A percentile compares a stretch with the other conserved stretches of the same genome.
Conservation (phyloP, 2,329 filamentous ascomycete species). For the Emergomyces pasteurianus region DNA sequence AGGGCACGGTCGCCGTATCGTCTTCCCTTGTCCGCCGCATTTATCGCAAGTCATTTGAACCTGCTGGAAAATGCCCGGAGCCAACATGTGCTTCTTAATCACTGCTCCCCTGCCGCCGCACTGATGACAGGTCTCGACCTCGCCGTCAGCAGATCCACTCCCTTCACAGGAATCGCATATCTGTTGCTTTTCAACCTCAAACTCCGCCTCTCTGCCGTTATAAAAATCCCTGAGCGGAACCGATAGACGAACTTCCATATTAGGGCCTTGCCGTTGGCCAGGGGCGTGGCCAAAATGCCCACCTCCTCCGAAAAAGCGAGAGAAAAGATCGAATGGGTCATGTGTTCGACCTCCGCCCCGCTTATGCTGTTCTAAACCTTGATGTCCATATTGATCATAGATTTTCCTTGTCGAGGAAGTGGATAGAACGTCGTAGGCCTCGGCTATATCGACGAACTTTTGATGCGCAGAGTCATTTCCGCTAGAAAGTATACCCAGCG, state of each 20-base stretch:
- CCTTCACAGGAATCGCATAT: slow-evolving; percentile 90
- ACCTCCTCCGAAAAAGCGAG: slow-evolving; percentile 85
- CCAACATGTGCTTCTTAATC: slow-evolving; percentile 82
- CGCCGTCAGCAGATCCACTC: slow-evolving; percentile 67
- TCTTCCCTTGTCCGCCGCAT: slow-evolving; percentile 80
- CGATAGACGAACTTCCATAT: slow-evolving; percentile 74
- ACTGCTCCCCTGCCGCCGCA: slow-evolving; percentile 75
- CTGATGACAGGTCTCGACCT: slow-evolving; percentile 64
- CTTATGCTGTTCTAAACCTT: slow-evolving; percentile 73
- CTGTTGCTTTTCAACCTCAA: slow-evolving; percentile 85
- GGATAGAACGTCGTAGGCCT: slow-evolving; percentile 87
- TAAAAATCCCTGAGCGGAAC: slow-evolving; percentile 86
- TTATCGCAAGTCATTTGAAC: slow-evolving; percentile 82
- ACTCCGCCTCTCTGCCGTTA: slow-evolving; percentile 73
- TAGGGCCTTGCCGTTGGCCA: slow-evolving; percentile 68
- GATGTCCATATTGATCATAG: slow-evolving; percentile 90
- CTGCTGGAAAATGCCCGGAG: slow-evolving; percentile 97
- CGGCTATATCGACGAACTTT: slow-evolving; percentile 87
- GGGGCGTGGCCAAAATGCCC: slow-evolving; percentile 66
- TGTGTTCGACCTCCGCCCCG: slow-evolving; percentile 54
- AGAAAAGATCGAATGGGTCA: slow-evolving; percentile 94
- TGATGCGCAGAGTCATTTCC: slow-evolving; percentile 67
- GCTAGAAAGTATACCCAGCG: slow-evolving; percentile 32
- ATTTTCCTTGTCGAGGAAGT: slow-evolving; percentile 69
- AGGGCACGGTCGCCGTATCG: slow-evolving; percentile 73